phyloP scores from a whole-genome alignment of 176 grass and related monocot genomes.

The Eleusine indica region DNA sequence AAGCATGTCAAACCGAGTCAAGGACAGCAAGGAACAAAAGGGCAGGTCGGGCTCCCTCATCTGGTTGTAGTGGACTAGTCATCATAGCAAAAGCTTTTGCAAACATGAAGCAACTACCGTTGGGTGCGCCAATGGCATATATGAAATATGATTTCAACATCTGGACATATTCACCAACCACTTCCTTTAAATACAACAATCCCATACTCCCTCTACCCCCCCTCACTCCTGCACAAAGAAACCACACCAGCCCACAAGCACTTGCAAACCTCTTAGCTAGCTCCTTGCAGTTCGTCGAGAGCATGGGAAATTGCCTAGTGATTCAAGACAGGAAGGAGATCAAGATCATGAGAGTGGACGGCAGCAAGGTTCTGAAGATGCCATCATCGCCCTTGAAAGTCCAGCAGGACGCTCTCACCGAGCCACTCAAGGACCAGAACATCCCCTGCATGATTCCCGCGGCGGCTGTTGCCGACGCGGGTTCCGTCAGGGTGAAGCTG shows the following conservation, averaged over 20 bases:
- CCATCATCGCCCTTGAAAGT: constrained; percentile 18
- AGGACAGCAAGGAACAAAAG: constrained; percentile 34
- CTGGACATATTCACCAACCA: background rate
- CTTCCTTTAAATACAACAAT: constrained; percentile 48
- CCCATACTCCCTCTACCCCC: constrained; percentile 12
- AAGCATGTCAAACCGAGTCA: constrained; percentile 29
- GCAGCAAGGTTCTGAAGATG: constrained; percentile 31
- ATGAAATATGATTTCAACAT: background rate
- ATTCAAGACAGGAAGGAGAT: constrained; percentile 44
- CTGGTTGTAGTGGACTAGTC: constrained; percentile 4
- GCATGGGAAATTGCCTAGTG: constrained; percentile 81
- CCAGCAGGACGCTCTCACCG: background rate
- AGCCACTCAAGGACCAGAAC: background rate
- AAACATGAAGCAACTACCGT: constrained; percentile 5
- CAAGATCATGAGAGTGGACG: constrained; percentile 51
- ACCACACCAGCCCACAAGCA: background rate
- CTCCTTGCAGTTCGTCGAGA: background rate
- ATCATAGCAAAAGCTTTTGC: constrained; percentile 18
- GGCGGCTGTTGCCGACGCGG: background rate
- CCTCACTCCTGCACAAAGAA: background rate
- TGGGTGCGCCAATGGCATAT: constrained; percentile 31
- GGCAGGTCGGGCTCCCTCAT: background rate
- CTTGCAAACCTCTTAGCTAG: background rate
- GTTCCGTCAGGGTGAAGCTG: constrained; percentile 61
- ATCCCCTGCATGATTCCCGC: background rate